Conservation (phyloP, 371 early-diverging fungal genomes). For the Saksenaea oblongispora region DNA sequence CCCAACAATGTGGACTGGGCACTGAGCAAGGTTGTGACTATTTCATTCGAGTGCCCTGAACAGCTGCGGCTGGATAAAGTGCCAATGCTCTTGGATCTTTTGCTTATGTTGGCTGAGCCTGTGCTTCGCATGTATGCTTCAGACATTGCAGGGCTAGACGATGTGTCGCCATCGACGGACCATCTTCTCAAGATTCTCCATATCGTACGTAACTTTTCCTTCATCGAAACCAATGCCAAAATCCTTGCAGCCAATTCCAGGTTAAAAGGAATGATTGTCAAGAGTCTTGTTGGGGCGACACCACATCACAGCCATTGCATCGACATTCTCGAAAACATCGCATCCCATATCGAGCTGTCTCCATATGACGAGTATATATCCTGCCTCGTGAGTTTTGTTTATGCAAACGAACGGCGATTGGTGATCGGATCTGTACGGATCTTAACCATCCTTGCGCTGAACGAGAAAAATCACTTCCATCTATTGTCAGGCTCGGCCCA, state of each 20-base stretch:
- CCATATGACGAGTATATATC: constrained; percentile 36
- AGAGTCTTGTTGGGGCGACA: constrained; percentile 55
- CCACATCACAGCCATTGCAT: constrained; percentile 57
- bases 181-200: constrained; percentile 73
- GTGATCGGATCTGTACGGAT: constrained; percentile 67
- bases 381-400: constrained; percentile 43
- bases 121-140: background rate
- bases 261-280: constrained; percentile 54
- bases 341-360: constrained; percentile 42
- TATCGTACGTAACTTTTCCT: constrained; percentile 73
- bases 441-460: constrained; percentile 58
- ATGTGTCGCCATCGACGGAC: constrained; percentile 32
- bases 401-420: constrained; percentile 60
- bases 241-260: constrained; percentile 44
- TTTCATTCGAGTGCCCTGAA: constrained; percentile 65
- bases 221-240: constrained; percentile 57
- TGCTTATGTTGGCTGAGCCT: constrained; percentile 57
- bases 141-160: background rate
- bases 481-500: constrained; percentile 23
- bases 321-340: constrained; percentile 72
- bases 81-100: constrained; percentile 63
- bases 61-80: constrained; percentile 67
- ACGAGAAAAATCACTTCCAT: constrained; percentile 53
- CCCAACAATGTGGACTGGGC: constrained; percentile 88
- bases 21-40: constrained; percentile 74